Evolutionary conservation across 1,139 yeast species (phyloP).

Genomic region (Lodderomyces jiufengensis): DNA sequence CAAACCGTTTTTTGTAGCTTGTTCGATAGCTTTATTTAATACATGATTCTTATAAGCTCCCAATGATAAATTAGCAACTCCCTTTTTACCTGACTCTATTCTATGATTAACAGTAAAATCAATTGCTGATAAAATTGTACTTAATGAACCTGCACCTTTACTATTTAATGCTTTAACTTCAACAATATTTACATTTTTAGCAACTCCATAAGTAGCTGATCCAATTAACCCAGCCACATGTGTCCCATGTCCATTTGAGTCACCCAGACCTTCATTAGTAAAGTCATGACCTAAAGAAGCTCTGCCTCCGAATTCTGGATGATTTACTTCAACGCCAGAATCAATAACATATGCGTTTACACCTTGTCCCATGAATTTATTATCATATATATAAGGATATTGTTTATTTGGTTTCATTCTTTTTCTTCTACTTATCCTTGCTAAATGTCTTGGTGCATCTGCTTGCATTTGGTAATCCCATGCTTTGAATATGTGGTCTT

Average conservation of each 20-base stretch:
- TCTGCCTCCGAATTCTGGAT: conserved; percentile 66
- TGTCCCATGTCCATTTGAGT: conserved; percentile 73
- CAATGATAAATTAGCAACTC: conserved; percentile 76
- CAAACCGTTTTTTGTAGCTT: conserved; percentile 66
- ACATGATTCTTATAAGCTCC: conserved; percentile 68
- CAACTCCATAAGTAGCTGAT: conserved; percentile 72
- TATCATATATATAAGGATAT: conserved; percentile 26
- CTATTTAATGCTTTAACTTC: conserved; percentile 68
- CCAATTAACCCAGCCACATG: conserved; percentile 93
- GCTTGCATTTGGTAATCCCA: conserved; percentile 31
- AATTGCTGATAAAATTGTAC: conserved; percentile 66
- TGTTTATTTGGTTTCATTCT: conserved; percentile 22
- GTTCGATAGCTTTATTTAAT: conserved; percentile 69
- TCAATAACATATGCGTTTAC: conserved; percentile 80
- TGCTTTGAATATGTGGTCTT: conserved; percentile 52
- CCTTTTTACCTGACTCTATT: conserved; percentile 36
- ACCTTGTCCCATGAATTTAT: conserved; percentile 27
- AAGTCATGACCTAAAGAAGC: conserved; percentile 58
- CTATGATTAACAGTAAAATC: conserved; percentile 69
- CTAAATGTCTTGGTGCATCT: conserved; percentile 67
- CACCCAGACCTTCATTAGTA: conserved; percentile 60
- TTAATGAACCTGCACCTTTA: conserved; percentile 63
- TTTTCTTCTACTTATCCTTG: conserved; percentile 54
- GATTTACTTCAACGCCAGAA: conserved; percentile 60
- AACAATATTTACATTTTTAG: conserved; percentile 60